These are phyloP conservation scores for Rosa hybrid DNA, from an alignment of 331 rosid genomes.

Conservation along the genomic window DNA sequence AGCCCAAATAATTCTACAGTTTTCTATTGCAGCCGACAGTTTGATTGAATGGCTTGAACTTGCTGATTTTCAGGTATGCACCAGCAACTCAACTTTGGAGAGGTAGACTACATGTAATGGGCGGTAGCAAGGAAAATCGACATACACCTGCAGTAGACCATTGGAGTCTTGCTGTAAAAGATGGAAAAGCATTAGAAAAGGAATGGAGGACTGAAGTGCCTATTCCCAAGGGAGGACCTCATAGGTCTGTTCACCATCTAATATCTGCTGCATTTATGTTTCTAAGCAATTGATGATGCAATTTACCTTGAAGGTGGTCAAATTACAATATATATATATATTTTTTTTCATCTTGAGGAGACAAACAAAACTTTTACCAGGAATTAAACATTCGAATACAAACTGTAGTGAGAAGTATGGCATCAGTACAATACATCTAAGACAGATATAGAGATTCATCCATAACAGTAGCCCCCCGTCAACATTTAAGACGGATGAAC, in stretches of 20 bases:
- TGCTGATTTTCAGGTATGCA: constrained; percentile 59
- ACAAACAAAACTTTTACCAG: background rate
- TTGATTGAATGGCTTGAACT: background rate
- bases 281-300: constrained; percentile 13
- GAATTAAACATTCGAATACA: background rate
- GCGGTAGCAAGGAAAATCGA: constrained; percentile 92
- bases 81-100: constrained; percentile 97
- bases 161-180: constrained; percentile 93
- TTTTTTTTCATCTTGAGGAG: background rate
- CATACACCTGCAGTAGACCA: constrained; percentile 83
- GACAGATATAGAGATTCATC: background rate
- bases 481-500: background rate
- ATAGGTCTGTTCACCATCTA: constrained; percentile 51
- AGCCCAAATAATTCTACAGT: background rate
- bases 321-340: background rate
- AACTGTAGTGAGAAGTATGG: background rate
- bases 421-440: background rate
- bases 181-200: constrained; percentile 70
- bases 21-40: background rate
- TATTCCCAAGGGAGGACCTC: constrained; percentile 96
- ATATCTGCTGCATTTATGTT: background rate
- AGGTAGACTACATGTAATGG: constrained; percentile 96
- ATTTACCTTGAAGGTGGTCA: background rate
- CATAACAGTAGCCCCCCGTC: background rate
- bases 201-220: constrained; percentile 74